Base-by-base conservation (phyloP, 2,329 filamentous ascomycete genomes). In the Paramyrothecium roridum region DNA sequence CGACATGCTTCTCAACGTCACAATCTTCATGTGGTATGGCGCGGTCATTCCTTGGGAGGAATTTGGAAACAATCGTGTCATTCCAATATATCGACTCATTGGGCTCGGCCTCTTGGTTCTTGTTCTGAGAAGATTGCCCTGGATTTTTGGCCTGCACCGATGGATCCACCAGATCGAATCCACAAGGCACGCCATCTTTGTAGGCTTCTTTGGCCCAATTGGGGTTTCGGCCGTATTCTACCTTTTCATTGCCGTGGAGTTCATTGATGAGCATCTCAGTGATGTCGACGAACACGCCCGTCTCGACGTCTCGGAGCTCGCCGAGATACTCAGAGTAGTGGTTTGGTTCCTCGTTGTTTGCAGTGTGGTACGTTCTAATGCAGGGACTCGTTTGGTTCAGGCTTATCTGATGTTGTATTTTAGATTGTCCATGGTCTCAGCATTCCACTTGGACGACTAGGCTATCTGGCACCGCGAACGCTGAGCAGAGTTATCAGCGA, bases 141-240 rank as follows among this genome's bases (percentile, higher is more conserved):
- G 91, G 67, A 80, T 97, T 0, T 82, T 91, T 52, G 82, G 80
- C 0, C 77, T 93, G 70, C 88, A 93, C 67, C 88, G 82, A 62
- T 80, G 82, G 56, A 93, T 96, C 48, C 89, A 83, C 30, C 91
- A 96, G 67, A 92, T 96, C 46, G 83, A 91, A 55, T 80, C 88
- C 45, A 71, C 82, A 30, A 81, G 83, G 3, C 91, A 96, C 61
- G 91, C 91, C 2, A 73, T 90, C 0, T 96, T 96, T 65, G 90
- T 95, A 8, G 93, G 93, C 0, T 96, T 96, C 76, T 97, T 97
- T 61, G 93, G 93, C 0, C 93, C 93, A 0, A 93, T 97, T 54
- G 92, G 93, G 3, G 92, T 96, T 2, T 91, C 90, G 17, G 93
- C 91, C 1, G 83, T 96, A 20, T 97, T 96, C 69, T 96, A 97